Evolutionary conservation across 2,329 filamentous ascomycete species (phyloP), one percentile per base, ranked within the genome.

Genomic region (Taxawa tesnikishii): DNA sequence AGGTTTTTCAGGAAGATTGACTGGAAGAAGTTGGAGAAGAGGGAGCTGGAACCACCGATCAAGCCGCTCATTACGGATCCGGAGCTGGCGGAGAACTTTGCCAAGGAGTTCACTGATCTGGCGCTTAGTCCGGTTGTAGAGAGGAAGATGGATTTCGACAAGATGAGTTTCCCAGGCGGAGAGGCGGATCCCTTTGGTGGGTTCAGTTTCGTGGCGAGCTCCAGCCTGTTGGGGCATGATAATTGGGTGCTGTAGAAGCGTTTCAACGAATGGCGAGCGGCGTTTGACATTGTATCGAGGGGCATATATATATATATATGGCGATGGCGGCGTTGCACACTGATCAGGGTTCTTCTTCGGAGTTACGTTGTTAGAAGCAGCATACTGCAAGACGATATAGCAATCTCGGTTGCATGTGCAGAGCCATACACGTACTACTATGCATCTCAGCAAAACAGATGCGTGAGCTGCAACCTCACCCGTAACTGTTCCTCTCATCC

Each of bases 1-100:
- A 75, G 90, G 7, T 98, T 98, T 67, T 98, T 98, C 71, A 76
- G 83, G 50, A 90, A 84, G 63, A 92, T 98, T 49, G 79, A 98
- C 60, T 98, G 90, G 90, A 79, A 76, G 59, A 79, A 77, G 47
- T 70, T 98, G 10, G 84, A 81, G 40, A 75, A 73, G 16, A 73
- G 88, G 21, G 83, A 94, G 56, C 45, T 94, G 28, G 79, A 83
- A 45, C 82, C 90, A 1, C 90, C 90, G 0, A 96, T 98, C 46
- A 75, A 81, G 51, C 90, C 90, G 11, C 68, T 96, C 48, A 88
- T 98, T 50, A 96, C 90, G 0, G 85, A 98, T 49, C 90, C 90
- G 0, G 87, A 92, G 54, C 67, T 94, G 28, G 90, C 90, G 1
- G 92, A 98, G 70, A 98, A 98, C 60, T 98, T 98, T 58, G 73